Evolutionary conservation across 2,329 filamentous ascomycete species (phyloP).

Genomic region (Aspergillus neoniger): DNA sequence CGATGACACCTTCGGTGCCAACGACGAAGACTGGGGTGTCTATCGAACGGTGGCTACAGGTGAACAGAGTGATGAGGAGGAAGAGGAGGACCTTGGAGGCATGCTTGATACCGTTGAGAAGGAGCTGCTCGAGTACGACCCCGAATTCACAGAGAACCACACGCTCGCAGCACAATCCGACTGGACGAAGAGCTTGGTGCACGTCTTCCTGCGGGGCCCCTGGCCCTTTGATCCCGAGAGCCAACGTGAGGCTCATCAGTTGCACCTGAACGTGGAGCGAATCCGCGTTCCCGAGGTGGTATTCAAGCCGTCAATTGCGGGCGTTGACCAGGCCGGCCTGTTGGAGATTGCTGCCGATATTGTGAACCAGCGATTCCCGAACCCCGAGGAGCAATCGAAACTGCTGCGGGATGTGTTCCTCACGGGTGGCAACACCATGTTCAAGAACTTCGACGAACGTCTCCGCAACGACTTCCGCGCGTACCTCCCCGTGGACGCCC

Average conservation of each 20-base stretch:
- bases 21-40: constrained; percentile 97
- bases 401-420: constrained; percentile 87
- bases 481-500: constrained; percentile 68
- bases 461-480: constrained; percentile 71
- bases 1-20: constrained; percentile 94
- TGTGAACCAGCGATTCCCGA: constrained; percentile 73
- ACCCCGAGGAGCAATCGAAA: constrained; percentile 60
- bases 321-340: constrained; percentile 88
- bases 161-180: constrained; percentile 90
- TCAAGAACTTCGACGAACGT: constrained; percentile 82
- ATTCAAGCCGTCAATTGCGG: constrained; percentile 89
- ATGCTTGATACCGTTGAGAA: constrained; percentile 76
- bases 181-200: constrained; percentile 89
- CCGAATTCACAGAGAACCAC: constrained; percentile 85
- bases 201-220: constrained; percentile 86
- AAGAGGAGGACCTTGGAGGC: constrained; percentile 81
- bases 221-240: constrained; percentile 80
- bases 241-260: constrained; percentile 77
- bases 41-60: constrained; percentile 91
- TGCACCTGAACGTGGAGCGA: constrained; percentile 95
- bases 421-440: constrained; percentile 89
- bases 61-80: constrained; percentile 77
- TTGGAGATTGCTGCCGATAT: constrained; percentile 92
- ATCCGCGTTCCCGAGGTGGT: constrained; percentile 92
- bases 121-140: constrained; percentile 83